A percentile compares a stretch with the other conserved stretches of the same genome.
Conservation (phyloP, 1,139 yeast species). For the Geotrichum aggregatum region DNA sequence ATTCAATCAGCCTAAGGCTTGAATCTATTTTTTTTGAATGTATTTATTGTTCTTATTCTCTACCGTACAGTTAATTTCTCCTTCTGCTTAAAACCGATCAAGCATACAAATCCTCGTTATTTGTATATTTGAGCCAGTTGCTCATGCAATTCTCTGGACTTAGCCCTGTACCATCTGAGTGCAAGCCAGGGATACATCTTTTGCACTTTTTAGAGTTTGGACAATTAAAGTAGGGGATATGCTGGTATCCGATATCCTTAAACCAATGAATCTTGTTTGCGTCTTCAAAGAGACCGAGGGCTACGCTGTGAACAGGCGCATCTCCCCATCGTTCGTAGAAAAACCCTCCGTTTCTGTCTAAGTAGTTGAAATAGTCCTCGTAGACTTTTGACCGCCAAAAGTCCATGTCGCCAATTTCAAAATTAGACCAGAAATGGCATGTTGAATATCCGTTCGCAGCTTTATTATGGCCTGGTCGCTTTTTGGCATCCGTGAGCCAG, state of each 20-base stretch:
- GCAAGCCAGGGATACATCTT: conserved; percentile 47
- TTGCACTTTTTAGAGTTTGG: conserved; percentile 48
- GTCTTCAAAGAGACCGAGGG: conserved; percentile 69
- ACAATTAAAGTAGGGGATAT: conserved; percentile 70
- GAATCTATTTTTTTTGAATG: too few relatives aligned
- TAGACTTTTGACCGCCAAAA: conserved; percentile 68
- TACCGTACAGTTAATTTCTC: too few relatives aligned
- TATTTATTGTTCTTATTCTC: too few relatives aligned
- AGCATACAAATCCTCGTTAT: conserved; percentile 16
- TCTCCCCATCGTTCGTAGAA: conserved; percentile 92
- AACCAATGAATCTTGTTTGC: conserved; percentile 75
- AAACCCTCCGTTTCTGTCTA: conserved; percentile 71
- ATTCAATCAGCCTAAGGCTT: too few relatives aligned
- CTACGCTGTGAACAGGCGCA: conserved; percentile 81
- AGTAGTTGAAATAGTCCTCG: conserved; percentile 55
- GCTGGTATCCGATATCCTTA: conserved; percentile 77
- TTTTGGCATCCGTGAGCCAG: conserved; percentile 27
- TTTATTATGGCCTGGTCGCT: conserved; percentile 32
- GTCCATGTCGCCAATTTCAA: conserved; percentile 76
- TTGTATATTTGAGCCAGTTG: conserved; percentile 54
- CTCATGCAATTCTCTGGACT: conserved; percentile 68
- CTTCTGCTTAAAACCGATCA: not conserved
- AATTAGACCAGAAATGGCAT: conserved; percentile 86
- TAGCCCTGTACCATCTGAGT: conserved; percentile 45
- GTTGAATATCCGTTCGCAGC: conserved; percentile 61